Conservation (phyloP, 2,329 filamentous ascomycete genomes). For the Colletotrichum sidae region DNA sequence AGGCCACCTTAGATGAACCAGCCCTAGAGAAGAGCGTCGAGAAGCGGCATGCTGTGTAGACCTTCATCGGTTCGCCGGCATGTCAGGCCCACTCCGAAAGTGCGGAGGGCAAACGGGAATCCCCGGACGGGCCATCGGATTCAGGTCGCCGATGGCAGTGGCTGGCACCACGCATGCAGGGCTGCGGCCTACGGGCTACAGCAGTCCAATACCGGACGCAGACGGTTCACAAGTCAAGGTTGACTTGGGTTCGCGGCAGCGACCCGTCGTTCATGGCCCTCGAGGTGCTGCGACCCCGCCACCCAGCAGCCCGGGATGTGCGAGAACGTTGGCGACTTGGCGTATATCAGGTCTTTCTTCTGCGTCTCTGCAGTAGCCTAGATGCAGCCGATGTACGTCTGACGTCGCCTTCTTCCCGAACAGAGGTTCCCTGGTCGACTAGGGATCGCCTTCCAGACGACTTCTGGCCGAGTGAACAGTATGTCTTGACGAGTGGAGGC, state of each 20-base stretch:
- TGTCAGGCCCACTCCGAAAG: neutral
- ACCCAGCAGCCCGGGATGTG: neutral
- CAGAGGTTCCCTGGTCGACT: neutral
- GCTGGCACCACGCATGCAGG: conserved; percentile 12
- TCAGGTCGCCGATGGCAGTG: neutral
- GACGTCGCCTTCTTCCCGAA: neutral
- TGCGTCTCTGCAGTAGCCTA: neutral
- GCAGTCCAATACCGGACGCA: neutral
- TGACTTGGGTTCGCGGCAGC: neutral
- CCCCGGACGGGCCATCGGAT: neutral
- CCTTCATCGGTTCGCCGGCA: neutral
- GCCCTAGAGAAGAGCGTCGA: neutral
- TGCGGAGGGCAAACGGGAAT: neutral
- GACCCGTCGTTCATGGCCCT: conserved; percentile 1
- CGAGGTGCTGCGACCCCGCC: neutral
- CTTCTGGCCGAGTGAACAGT: neutral
- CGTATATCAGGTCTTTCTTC: neutral
- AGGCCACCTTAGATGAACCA: too few species aligned
- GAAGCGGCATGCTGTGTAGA: neutral
- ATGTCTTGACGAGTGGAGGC: neutral
- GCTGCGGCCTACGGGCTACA: neutral
- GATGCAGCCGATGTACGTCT: neutral
- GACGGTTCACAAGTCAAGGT: conserved; percentile 8
- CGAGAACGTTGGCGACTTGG: neutral
- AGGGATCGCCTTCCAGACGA: neutral